A percentile compares a stretch with the other conserved stretches of the same genome.
Conservation (phyloP, 2,329 filamentous ascomycete species). For the Ophiobolus disseminans region DNA sequence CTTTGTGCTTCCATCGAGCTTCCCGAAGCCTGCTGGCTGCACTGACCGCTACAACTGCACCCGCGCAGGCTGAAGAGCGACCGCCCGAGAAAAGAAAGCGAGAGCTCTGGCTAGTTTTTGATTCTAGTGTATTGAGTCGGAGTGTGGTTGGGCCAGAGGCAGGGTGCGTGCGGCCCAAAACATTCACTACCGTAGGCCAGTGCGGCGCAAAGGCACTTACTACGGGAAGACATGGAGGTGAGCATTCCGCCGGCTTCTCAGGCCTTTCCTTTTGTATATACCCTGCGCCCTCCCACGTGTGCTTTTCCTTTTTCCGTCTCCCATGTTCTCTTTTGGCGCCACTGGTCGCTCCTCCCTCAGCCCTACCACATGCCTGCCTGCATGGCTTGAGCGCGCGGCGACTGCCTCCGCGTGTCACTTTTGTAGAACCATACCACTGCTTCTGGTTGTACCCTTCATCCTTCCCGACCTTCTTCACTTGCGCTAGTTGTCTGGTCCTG, state of each 20-base stretch:
- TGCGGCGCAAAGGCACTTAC: conserved; percentile 37
- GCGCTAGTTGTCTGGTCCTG: conserved; percentile 16
- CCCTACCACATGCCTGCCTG: conserved; percentile 28
- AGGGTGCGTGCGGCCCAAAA: conserved; percentile 20
- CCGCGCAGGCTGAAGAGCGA: conserved; percentile 3
- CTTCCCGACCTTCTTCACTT: conserved; percentile 13
- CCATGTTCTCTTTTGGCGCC: conserved; percentile 5
- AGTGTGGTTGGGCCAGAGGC: background rate
- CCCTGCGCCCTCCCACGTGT: conserved; percentile 17
- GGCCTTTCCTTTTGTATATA: conserved; percentile 24
- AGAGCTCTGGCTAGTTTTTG: background rate
- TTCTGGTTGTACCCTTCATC: conserved; percentile 30
- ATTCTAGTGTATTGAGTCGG: background rate
- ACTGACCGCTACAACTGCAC: conserved; percentile 12
- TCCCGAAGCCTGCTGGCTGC: conserved; percentile 10
- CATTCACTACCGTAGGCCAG: conserved; percentile 36
- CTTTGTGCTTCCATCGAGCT: conserved; percentile 7
- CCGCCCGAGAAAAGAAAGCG: conserved; percentile 5
- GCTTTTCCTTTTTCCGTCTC: conserved; percentile 12
- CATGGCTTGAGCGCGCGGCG: conserved; percentile 41
- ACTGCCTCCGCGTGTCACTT: conserved; percentile 39
- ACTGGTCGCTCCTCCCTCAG: conserved; percentile 28
- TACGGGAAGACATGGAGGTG: conserved; percentile 43
- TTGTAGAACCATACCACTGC: conserved; percentile 47
- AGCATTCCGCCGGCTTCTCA: conserved; percentile 25